These are phyloP conservation scores for Fusarium redolens DNA, from an alignment of 2,329 filamentous ascomycete genomes.

Conservation along the genomic window DNA sequence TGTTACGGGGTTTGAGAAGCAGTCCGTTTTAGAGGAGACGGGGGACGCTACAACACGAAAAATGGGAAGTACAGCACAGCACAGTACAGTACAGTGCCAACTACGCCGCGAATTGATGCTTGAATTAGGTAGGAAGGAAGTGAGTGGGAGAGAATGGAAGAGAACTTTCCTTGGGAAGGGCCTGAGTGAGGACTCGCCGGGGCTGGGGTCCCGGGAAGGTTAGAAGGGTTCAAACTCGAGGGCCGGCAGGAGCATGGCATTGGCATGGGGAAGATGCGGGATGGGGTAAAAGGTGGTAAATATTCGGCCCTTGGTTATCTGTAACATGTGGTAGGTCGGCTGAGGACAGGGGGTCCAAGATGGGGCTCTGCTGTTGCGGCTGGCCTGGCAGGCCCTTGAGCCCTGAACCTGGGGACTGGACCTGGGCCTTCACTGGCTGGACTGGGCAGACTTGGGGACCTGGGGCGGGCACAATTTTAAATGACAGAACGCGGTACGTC, in stretches of 20 bases:
- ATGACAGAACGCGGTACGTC: slow-evolving; percentile 12
- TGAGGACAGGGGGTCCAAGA: slow-evolving; percentile 35
- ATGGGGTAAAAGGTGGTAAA: slow-evolving; percentile 40
- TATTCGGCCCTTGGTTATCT: slow-evolving; percentile 38
- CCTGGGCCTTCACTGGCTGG: not conserved
- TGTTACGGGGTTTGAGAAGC: slow-evolving; percentile 33
- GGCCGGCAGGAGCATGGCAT: slow-evolving; percentile 2
- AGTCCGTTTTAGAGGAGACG: slow-evolving; percentile 21
- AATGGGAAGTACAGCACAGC: not conserved
- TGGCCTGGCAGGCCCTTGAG: not conserved
- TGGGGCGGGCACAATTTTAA: slow-evolving; percentile 19
- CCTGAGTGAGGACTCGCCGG: slow-evolving; percentile 30
- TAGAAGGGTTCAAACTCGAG: slow-evolving; percentile 28
- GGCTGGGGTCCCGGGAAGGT: slow-evolving; percentile 36
- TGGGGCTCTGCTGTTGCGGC: slow-evolving; percentile 42
- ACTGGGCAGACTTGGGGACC: not conserved
- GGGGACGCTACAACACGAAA: not conserved
- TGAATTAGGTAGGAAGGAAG: slow-evolving; percentile 30
- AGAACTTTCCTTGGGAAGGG: not conserved
- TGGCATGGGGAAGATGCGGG: slow-evolving; percentile 30
- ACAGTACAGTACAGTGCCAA: slow-evolving; percentile 24
- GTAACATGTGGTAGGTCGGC: slow-evolving; percentile 40
- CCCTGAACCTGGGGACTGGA: not conserved
- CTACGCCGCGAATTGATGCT: slow-evolving; percentile 25
- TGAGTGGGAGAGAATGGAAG: not conserved